Base-by-base conservation (phyloP, 371 early-diverging fungal genomes). In the Quaeritorhiza haematococci region DNA sequence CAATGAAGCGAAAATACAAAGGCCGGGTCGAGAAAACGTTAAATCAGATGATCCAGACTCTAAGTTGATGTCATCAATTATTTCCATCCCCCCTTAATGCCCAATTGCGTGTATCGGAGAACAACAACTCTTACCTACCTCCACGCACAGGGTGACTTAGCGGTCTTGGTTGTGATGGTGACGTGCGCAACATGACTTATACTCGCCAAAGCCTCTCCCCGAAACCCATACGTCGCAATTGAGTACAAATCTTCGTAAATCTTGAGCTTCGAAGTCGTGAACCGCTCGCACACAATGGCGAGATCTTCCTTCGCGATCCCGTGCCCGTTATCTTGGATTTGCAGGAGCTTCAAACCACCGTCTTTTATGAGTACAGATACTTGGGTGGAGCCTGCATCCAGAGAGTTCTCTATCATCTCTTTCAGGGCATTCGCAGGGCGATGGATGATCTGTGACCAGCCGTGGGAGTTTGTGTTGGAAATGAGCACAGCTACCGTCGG, bases 201-300 rank as follows among this genome's bases (percentile, higher is more conserved):
- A 70, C 96, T 95, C 2, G 98, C 93, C 42, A 99, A 72, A 1
- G 99, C 99, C 67, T 99, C 99, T 15, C 99, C 99, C 45, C 99
- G 84, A 69, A 98, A 99, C 0, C 99, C 99, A 78, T 86, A 94
- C 0, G 98, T 96, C n/a, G 78, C 77, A 47, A 98, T 90, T 15
- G 64, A 62, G 23, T 77, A 71, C 38, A 99, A 76, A 63, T 98
- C 98, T n/a, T 92, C 92, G 70, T 87, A 91, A 3, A 72, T 68
- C 1, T 68, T 71, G 3, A 98, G 71, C 73, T 99, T 99, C 63
- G 94, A 94, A 3, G 99, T 99, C 0, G 96, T 93, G 74, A 94
- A 95, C 21, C 94, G 82, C 66, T 91, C 91, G 70, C 98, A 97
- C 0, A 95, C 88, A 49, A 94, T 79, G 30, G 56, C 51, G 10